Evolutionary conservation across 768 basidiomycete genomes (phyloP).

Genomic region (Tephrocybe sp.): DNA sequence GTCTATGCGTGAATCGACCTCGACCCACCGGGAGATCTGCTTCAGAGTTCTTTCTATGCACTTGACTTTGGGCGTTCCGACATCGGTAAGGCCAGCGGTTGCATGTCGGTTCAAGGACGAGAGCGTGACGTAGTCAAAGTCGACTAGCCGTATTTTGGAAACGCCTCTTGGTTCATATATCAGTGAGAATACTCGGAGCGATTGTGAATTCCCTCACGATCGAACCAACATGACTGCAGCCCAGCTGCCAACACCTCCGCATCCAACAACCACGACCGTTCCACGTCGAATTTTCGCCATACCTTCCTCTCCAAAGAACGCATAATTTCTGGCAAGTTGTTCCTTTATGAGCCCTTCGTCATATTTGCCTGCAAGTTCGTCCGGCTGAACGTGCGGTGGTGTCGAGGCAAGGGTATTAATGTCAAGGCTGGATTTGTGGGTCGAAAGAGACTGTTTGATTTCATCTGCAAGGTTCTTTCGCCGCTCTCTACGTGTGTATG

Average conservation of each 20-base stretch:
- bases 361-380: conserved; percentile 33
- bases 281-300: conserved; percentile 76
- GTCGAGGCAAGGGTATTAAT: conserved; percentile 11
- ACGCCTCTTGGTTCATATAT: conserved; percentile 50
- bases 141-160: conserved; percentile 73
- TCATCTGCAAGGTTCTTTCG: conserved; percentile 59
- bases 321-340: conserved; percentile 90
- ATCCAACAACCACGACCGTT: conserved; percentile 86
- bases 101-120: conserved; percentile 96
- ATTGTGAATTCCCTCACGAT: conserved; percentile 61
- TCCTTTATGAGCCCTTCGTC: conserved; percentile 84
- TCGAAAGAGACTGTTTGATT: conserved; percentile 48
- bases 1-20: conserved; percentile 81
- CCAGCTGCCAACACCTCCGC: conserved; percentile 97
- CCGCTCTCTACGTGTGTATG: conserved; percentile 42
- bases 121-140: conserved; percentile 95
- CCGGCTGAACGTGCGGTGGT: conserved; percentile 4
- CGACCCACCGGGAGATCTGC: conserved; percentile 78
- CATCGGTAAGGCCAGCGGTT: conserved; percentile 82
- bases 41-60: conserved; percentile 68
- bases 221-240: conserved; percentile 89
- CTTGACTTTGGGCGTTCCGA: conserved; percentile 89
- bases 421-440: conserved; percentile 22
- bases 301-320: conserved; percentile 88
- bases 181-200: neutral